Percentiles rank a stretch among this genome's conserved stretches.
phyloP scores from a whole-genome alignment of 441 rosid species.

The Flueggea neowawraea region DNA sequence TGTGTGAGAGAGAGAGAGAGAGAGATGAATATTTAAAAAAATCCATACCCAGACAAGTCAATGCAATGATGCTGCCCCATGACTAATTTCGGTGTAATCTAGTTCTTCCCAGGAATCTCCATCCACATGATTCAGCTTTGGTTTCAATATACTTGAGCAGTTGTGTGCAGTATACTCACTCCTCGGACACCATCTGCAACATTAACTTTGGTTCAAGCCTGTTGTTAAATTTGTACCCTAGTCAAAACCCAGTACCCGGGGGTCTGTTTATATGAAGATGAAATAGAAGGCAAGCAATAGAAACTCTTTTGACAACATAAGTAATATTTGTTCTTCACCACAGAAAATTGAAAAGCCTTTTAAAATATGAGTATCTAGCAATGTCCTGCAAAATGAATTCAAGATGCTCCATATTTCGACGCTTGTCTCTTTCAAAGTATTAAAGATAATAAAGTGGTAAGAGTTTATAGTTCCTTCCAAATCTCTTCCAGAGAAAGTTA shows the following conservation, averaged over 20 bases:
- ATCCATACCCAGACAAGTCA: slow-evolving; percentile 91
- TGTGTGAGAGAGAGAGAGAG: neutral
- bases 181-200: slow-evolving; percentile 85
- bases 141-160: slow-evolving; percentile 65
- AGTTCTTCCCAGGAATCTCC: slow-evolving; percentile 96
- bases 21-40: neutral
- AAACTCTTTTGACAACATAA: too few species aligned
- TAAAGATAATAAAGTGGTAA: too few species aligned
- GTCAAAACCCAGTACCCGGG: slow-evolving; percentile 38
- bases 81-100: slow-evolving; percentile 60
- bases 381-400: too few species aligned
- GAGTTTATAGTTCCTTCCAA: too few species aligned
- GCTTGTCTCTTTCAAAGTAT: too few species aligned
- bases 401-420: too few species aligned
- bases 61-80: slow-evolving; percentile 68
- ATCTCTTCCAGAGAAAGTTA: too few species aligned
- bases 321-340: too few species aligned
- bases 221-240: slow-evolving; percentile 42
- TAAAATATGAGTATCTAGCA: too few species aligned
- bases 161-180: slow-evolving; percentile 71
- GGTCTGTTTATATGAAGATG: slow-evolving; percentile 13
- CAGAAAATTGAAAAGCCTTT: too few species aligned
- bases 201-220: slow-evolving; percentile 62
- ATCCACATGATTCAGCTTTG: slow-evolving; percentile 56
- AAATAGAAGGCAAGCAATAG: too few species aligned